Percentiles rank a stretch among this genome's conserved stretches.
Evolutionary conservation across 2,329 filamentous ascomycete species (phyloP).

Genomic region (Ophiostoma pallidulum): DNA sequence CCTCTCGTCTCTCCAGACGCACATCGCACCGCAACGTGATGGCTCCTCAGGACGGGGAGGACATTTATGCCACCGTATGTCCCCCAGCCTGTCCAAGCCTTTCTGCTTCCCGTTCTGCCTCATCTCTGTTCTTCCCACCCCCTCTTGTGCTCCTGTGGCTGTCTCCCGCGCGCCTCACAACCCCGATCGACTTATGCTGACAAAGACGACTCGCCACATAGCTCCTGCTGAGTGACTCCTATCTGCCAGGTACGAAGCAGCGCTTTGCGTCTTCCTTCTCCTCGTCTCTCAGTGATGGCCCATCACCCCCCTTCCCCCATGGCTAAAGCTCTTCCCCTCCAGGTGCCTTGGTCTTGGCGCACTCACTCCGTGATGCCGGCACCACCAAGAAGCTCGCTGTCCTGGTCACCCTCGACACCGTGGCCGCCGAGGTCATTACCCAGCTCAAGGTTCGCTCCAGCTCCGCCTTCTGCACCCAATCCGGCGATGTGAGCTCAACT

Average conservation of each 20-base stretch:
- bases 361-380: conserved; percentile 86
- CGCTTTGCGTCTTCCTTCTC: not conserved
- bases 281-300: not conserved
- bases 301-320: not conserved
- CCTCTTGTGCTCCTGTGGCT: not conserved
- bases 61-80: conserved; percentile 49
- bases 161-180: not conserved
- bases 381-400: conserved; percentile 78
- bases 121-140: not conserved
- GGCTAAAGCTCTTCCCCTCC: conserved; percentile 12
- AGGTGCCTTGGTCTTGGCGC: conserved; percentile 89
- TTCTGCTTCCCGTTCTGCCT: not conserved
- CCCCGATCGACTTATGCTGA: conserved; percentile 3
- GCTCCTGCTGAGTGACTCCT: conserved; percentile 87
- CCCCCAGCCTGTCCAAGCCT: not conserved
- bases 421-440: conserved; percentile 64
- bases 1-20: conserved; percentile 8
- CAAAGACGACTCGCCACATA: conserved; percentile 34
- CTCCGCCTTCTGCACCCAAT: too few relatives aligned
- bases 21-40: conserved; percentile 23
- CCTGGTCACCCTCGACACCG: conserved; percentile 69
- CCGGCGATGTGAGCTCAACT: too few relatives aligned
- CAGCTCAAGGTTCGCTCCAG: conserved; percentile 60
- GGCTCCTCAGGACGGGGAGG: conserved; percentile 33
- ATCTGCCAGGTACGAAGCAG: conserved; percentile 85